These are phyloP conservation scores for Abrus precatorius DNA, from an alignment of 306 rosid genomes.

Conservation along the genomic window DNA sequence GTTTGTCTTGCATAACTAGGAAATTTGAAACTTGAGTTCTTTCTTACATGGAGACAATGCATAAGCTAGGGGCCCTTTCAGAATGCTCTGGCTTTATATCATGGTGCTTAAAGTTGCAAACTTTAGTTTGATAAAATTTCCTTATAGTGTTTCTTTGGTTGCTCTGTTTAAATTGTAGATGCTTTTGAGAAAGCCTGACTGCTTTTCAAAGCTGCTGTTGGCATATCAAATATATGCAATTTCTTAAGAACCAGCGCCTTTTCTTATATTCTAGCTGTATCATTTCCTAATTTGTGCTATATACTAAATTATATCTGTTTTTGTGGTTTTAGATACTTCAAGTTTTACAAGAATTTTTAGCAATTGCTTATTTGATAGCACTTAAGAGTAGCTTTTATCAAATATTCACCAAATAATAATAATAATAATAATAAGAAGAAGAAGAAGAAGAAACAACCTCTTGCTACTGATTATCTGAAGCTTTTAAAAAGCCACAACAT, in stretches of 20 bases:
- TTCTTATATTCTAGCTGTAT: constrained; percentile 1
- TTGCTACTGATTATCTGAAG: background rate
- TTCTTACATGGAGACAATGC: background rate
- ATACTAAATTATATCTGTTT: background rate
- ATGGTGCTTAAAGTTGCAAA: constrained; percentile 27
- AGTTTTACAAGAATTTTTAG: constrained; percentile 44
- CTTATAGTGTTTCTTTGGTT: background rate
- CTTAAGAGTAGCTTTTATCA: background rate
- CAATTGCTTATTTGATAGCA: background rate
- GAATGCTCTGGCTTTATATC: constrained; percentile 19
- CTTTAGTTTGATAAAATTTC: constrained; percentile 29
- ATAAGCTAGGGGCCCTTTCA: background rate
- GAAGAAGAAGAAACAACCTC: background rate
- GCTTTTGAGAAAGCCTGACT: constrained; percentile 9
- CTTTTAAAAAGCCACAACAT: constrained; percentile 11
- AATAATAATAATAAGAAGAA: background rate
- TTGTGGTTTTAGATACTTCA: constrained; percentile 40
- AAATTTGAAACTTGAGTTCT: constrained; percentile 20
- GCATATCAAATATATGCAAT: constrained; percentile 26
- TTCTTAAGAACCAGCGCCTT: background rate
- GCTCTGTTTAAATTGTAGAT: constrained; percentile 6
- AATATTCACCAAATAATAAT: background rate
- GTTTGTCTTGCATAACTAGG: background rate
- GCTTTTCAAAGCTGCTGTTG: constrained; percentile 3
- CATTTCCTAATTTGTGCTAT: constrained; percentile 12